Base-by-base conservation (phyloP, 108 stramenopile species). In the Thalassiosira profunda region DNA sequence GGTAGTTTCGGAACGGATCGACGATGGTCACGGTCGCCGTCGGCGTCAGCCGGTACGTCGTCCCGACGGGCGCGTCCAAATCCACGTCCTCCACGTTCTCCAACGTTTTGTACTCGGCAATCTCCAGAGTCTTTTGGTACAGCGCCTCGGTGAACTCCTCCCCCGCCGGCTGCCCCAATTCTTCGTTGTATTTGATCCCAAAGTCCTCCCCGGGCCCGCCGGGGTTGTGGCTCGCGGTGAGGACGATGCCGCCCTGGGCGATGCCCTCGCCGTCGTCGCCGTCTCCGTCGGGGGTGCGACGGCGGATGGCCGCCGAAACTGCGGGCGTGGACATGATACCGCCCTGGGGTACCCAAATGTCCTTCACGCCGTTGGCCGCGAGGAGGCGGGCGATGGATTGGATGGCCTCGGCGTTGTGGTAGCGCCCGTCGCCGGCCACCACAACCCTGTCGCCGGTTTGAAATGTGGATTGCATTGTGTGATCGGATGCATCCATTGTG, bases 161-260 rank as follows among this genome's bases (percentile, higher is more conserved):
- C 10, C 92, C 96, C 10, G 98, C 99, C 5, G 99, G 98, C 41
- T 98, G 97, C 10, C 99, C 99, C 77, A 83, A 83, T 3, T 53
- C 91, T 57, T 88, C 91, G 79, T 99, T 99, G 89, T 97, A 99
- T 67, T 98, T 98, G 70, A 98, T 92, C 14, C 97, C 97, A 70
- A 98, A 98, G 69, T 99, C 98, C 63, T 95, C 97, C 25, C 96
- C 95, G 7, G 98, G 97, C n/a, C 99, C 99, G 49, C 98, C 99
- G 5, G 99, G 98, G 84, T 99, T 99, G 85, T 98, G 98, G 70
- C 89, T 92, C 1, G 98, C 99, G 4, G 99, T 99, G 46, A 99
- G 64, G 24, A 99, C 92, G 63, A 99, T 97, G 20, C 87, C 93
- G 25, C 93, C 93, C 20, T 89, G 83, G 0, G 88, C 79, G 26